Evolutionary conservation across 2,329 filamentous ascomycete species (phyloP), one percentile per base, ranked within the genome.

Genomic region (Monilinia polystroma): DNA sequence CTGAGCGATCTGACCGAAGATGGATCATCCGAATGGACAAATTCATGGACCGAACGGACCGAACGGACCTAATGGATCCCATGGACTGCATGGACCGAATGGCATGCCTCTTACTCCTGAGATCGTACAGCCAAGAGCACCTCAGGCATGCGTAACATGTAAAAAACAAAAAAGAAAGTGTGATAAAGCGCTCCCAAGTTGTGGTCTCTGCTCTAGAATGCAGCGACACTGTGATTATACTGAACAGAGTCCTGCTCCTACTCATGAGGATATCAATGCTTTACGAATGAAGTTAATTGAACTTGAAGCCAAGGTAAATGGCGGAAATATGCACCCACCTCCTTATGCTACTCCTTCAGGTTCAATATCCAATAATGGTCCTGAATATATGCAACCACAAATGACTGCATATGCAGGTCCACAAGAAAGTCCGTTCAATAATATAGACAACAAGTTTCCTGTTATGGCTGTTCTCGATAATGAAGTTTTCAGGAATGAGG

Each of bases 131-230:
- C 70, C 62, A 32, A 77, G 75, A 65, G 79, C 80, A 23, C 69
- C 74, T 20, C 79, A 81, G 73, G 80, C 80, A 66, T 82, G 80
- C 70, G 69, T 76, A 54, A 75, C 79, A 41, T 83, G 81, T 72
- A 75, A 78, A 47, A 80, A 78, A 68, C 80, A 84, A 73, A 85
- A 85, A 75, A 77, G 83, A 54, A 81, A 79, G 76, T 85, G 83
- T 72, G 80, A 82, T 77, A 85, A 84, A 74, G 72, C 70, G 5
- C 70, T 84, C 1, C 83, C 83, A 18, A 72, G 75, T 20, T 85
- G 83, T 72, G 75, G 77, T 2, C 76, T 84, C 4, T 85, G 83
- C 73, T 70, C 71, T 26, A 76, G 81, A 14, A 79, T 81, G 76
- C 75, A 75, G 45, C 76, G 80, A 16, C 67, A 68, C 29, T 81